phyloP scores from a whole-genome alignment of 2,329 filamentous ascomycete species.

The Microthyrium microscopicum region DNA sequence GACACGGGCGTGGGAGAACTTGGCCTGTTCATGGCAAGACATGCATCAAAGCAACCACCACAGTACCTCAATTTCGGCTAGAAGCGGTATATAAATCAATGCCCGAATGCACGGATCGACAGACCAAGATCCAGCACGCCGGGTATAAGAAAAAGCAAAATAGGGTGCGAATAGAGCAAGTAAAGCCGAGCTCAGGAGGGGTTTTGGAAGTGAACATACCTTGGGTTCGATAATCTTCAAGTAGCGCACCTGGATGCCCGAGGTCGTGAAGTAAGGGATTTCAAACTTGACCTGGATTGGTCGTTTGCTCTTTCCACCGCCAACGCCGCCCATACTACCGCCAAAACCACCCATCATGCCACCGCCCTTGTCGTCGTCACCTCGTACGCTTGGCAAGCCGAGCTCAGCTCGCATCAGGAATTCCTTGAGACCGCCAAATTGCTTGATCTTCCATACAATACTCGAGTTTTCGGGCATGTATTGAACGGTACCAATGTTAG shows the following conservation, averaged over 20 bases:
- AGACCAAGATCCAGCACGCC: no score
- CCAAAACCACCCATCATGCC: conserved; percentile 97
- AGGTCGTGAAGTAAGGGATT: conserved; percentile 99
- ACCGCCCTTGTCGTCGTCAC: conserved; percentile 86
- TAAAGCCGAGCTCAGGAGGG: no score
- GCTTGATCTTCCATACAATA: conserved; percentile 99
- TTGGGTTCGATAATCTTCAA: conserved; percentile 99
- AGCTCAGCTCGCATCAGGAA: conserved; percentile 97
- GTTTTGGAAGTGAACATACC: no score
- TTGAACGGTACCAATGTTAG: conserved; percentile 92
- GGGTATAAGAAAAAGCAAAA: no score
- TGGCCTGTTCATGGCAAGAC: no score
- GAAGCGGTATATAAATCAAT: no score
- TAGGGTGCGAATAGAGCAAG: no score
- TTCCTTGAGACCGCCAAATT: conserved; percentile 96
- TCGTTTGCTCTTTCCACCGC: conserved; percentile 69
- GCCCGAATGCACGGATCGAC: no score
- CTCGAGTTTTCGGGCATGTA: conserved; percentile 95
- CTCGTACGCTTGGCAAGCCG: conserved; percentile 81
- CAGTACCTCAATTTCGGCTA: no score
- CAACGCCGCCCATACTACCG: conserved; percentile 86
- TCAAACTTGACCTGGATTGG: conserved; percentile 99
- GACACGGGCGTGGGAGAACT: no score
- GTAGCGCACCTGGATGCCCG: conserved; percentile 94
- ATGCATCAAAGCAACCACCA: no score